Evolutionary conservation across 495 filamentous ascomycete species (phyloP).

Genomic region (Podospora pseudoanserina): DNA sequence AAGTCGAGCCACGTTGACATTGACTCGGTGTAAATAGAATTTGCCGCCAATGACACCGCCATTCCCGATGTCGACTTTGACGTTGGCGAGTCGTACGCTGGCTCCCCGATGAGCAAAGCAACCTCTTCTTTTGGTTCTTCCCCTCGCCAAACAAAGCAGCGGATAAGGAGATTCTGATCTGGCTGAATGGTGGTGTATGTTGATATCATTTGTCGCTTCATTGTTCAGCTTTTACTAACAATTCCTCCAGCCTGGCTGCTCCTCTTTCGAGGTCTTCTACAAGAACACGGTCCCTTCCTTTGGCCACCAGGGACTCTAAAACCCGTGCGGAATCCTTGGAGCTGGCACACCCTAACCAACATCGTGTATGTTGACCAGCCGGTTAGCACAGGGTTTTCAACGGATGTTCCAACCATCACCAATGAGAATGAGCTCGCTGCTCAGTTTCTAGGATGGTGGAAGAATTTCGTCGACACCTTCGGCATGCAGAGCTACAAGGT

Average conservation of each 20-base stretch:
- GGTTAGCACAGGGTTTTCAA: constrained; percentile 69
- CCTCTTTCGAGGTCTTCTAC: constrained; percentile 63
- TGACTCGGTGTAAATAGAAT: constrained; percentile 40
- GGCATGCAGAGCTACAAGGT: constrained; percentile 58
- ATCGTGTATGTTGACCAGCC: constrained; percentile 75
- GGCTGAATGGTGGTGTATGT: constrained; percentile 63
- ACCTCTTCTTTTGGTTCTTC: constrained; percentile 79
- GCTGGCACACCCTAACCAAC: constrained; percentile 73
- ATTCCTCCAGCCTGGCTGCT: constrained; percentile 55
- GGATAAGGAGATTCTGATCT: constrained; percentile 68
- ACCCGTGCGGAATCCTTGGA: constrained; percentile 62
- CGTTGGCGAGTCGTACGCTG: constrained; percentile 73
- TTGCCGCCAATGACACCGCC: constrained; percentile 60
- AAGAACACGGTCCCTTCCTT: constrained; percentile 73
- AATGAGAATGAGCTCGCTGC: constrained; percentile 61
- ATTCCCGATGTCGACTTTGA: constrained; percentile 74
- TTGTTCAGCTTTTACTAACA: constrained; percentile 6
- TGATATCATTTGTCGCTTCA: constrained; percentile 2
- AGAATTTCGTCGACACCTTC: constrained; percentile 67
- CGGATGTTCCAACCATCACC: constrained; percentile 57
- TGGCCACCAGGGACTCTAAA: constrained; percentile 67
- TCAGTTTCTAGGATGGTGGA: constrained; percentile 69
- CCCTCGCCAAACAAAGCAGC: constrained; percentile 54
- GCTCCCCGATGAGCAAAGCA: constrained; percentile 53
- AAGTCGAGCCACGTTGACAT: background rate